Conservation (phyloP, 257 asterid species). For the Agastache rugosa region DNA sequence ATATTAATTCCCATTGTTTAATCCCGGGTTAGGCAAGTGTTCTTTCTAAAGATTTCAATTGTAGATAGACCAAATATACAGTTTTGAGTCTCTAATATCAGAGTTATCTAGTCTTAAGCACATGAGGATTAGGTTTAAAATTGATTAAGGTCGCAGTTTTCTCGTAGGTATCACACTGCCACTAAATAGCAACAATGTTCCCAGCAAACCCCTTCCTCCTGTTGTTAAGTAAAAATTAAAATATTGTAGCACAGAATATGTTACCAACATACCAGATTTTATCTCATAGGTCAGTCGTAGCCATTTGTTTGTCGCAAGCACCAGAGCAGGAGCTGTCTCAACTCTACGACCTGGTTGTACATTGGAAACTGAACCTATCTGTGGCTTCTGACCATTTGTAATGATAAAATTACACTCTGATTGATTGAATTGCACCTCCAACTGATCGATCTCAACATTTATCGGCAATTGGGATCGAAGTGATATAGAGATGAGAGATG, state of each 20-base stretch:
- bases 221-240: conserved; percentile 8
- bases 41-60: neutral
- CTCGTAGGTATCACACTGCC: conserved; percentile 8
- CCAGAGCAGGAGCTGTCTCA: conserved; percentile 82
- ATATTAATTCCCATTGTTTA: conserved; percentile 19
- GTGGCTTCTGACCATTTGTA: conserved; percentile 81
- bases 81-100: neutral
- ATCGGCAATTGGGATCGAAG: conserved; percentile 84
- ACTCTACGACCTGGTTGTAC: conserved; percentile 86
- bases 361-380: conserved; percentile 62
- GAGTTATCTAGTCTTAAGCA: neutral
- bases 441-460: conserved; percentile 86
- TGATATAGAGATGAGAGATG: conserved; percentile 74
- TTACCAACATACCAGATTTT: conserved; percentile 71
- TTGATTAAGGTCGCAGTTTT: conserved; percentile 10
- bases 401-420: conserved; percentile 88
- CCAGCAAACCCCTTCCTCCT: conserved; percentile 7
- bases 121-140: neutral
- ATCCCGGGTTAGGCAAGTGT: conserved; percentile 4
- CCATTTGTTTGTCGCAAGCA: conserved; percentile 84
- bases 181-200: neutral
- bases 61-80: neutral
- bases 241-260: neutral
- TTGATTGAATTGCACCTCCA: conserved; percentile 97
- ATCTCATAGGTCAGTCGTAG: conserved; percentile 84